Conservation (phyloP, 495 filamentous ascomycete species). For the Neurospora discreta region DNA sequence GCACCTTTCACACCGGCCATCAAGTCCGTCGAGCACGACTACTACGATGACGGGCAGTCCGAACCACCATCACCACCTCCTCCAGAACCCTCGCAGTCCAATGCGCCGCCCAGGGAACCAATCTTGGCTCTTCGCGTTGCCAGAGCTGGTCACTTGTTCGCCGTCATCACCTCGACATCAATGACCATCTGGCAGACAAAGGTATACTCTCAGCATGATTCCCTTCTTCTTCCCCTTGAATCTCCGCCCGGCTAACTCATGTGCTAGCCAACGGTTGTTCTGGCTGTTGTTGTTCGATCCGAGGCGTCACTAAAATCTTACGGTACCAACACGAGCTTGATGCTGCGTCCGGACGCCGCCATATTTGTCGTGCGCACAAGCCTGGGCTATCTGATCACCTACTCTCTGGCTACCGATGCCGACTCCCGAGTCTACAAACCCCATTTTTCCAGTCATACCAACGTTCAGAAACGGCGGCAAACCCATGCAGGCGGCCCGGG, state of each 20-base stretch:
- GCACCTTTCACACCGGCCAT: conserved; percentile 43
- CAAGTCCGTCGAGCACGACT: conserved; percentile 40
- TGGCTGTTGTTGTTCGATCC: conserved; percentile 77
- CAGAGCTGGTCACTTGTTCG: conserved; percentile 77
- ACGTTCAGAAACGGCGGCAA: conserved; percentile 58
- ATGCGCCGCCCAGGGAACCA: conserved; percentile 35
- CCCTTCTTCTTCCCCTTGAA: not conserved
- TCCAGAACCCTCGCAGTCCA: conserved; percentile 1
- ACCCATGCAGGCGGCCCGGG: conserved; percentile 54
- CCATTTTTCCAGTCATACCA: conserved; percentile 54
- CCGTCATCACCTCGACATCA: conserved; percentile 70
- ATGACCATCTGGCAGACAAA: conserved; percentile 93
- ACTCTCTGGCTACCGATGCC: conserved; percentile 78
- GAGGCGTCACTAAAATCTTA: conserved; percentile 67
- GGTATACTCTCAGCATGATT: conserved; percentile 33
- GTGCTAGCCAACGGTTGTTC: conserved; percentile 71
- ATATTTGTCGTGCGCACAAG: conserved; percentile 89
- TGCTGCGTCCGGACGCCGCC: conserved; percentile 82
- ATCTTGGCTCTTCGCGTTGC: conserved; percentile 70
- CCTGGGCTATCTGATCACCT: conserved; percentile 84
- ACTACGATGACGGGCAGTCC: conserved; percentile 20
- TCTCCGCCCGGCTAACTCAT: conserved; percentile 9
- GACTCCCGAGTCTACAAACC: conserved; percentile 75
- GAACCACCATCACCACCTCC: not conserved
- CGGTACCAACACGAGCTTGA: conserved; percentile 69